phyloP scores from a whole-genome alignment of 2,329 filamentous ascomycete genomes.

The Venturia aucupariae region DNA sequence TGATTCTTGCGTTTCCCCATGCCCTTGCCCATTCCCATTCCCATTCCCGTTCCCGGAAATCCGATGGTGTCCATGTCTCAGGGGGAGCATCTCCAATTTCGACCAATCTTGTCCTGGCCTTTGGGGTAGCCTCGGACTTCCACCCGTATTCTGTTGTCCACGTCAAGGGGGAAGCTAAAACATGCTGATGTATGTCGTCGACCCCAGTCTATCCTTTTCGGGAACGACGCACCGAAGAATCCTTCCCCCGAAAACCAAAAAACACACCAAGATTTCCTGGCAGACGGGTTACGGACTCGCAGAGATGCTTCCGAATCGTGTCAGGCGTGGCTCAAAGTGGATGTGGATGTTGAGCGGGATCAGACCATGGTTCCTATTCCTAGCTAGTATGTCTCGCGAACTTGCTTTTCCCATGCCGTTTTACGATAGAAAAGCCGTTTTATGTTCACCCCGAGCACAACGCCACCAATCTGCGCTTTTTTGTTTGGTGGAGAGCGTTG shows the following conservation, averaged over 20 bases:
- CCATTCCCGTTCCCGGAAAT: too few species aligned
- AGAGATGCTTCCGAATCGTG: neutral
- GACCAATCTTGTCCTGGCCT: too few species aligned
- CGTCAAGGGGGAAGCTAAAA: neutral
- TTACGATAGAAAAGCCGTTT: neutral
- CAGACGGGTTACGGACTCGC: neutral
- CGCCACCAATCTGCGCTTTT: neutral
- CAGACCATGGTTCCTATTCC: neutral
- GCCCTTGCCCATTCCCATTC: too few species aligned
- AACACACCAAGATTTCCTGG: too few species aligned
- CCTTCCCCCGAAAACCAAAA: neutral
- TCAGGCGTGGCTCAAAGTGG: neutral
- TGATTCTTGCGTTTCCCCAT: neutral
- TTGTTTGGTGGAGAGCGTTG: neutral
- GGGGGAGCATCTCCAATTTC: too few species aligned
- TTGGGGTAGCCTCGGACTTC: neutral
- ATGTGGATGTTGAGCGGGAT: neutral
- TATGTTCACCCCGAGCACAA: neutral
- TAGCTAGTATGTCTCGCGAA: too few species aligned
- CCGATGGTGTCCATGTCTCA: too few species aligned
- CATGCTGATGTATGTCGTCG: neutral
- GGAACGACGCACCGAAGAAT: neutral
- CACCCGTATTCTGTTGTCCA: neutral
- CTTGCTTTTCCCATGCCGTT: neutral
- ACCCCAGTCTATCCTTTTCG: neutral